Conservation (phyloP, 2,329 filamentous ascomycete species). For the Ophiostoma sp. region DNA sequence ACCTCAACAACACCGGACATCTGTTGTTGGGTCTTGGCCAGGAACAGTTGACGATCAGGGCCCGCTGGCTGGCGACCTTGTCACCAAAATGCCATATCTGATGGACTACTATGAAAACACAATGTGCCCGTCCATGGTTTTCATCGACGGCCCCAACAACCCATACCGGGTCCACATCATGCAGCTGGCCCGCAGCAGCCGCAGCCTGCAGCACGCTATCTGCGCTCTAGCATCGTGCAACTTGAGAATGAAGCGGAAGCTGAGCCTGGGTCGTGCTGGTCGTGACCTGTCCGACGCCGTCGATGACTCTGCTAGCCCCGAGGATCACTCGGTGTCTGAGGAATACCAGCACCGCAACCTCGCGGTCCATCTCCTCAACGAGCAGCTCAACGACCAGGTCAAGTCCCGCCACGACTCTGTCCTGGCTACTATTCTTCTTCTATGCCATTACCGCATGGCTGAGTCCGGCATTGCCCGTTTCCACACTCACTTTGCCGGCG, state of each 20-base stretch:
- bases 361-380: slow-evolving; percentile 77
- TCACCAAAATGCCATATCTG: slow-evolving; percentile 77
- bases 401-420: slow-evolving; percentile 80
- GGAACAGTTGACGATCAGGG: slow-evolving; percentile 36
- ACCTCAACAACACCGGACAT: slow-evolving; percentile 36
- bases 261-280: slow-evolving; percentile 54
- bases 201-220: slow-evolving; percentile 85
- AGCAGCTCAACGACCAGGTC: slow-evolving; percentile 69
- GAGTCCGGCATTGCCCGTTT: slow-evolving; percentile 91
- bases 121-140: slow-evolving; percentile 86
- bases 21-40: slow-evolving; percentile 36
- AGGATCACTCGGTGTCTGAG: slow-evolving; percentile 65
- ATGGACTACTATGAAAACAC: slow-evolving; percentile 92
- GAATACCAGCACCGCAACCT: slow-evolving; percentile 74
- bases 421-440: slow-evolving; percentile 75
- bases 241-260: slow-evolving; percentile 72
- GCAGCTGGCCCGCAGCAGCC: slow-evolving; percentile 68
- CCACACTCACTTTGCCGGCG: slow-evolving; percentile 85
- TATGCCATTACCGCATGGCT: slow-evolving; percentile 89
- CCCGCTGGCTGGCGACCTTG: slow-evolving; percentile 55
- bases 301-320: slow-evolving; percentile 19
- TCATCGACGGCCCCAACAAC: slow-evolving; percentile 79
- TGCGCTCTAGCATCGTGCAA: slow-evolving; percentile 87
- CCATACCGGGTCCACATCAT: slow-evolving; percentile 82
- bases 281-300: slow-evolving; percentile 45